Evolutionary conservation across 2,329 filamentous ascomycete genomes (phyloP).

Genomic region (Alternaria ethzedia): DNA sequence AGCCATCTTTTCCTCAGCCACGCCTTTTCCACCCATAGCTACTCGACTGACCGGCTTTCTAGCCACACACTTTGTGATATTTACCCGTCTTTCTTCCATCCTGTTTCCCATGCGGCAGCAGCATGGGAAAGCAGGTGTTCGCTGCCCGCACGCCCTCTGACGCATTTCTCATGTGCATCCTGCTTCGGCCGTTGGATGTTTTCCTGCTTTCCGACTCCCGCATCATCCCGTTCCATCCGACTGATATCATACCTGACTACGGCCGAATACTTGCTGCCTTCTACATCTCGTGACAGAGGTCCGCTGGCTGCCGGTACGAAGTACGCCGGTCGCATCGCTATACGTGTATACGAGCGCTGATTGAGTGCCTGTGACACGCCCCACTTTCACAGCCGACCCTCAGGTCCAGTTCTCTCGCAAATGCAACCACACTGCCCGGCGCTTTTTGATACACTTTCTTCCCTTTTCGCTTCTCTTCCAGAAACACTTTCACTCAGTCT

Average conservation of each 20-base stretch:
- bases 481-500: neutral
- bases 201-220: neutral
- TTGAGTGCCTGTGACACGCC: neutral
- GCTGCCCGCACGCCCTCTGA: neutral
- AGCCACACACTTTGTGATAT: neutral
- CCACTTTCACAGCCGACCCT: neutral
- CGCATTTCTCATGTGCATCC: neutral
- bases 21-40: neutral
- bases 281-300: neutral
- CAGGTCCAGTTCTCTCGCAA: neutral
- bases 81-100: neutral
- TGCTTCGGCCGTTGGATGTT: neutral
- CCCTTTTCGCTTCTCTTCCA: neutral
- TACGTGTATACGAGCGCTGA: neutral
- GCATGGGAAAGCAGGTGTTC: neutral
- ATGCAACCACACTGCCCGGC: neutral
- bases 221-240: neutral
- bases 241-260: neutral
- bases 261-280: neutral
- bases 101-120: neutral
- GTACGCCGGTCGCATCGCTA: neutral
- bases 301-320: neutral
- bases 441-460: neutral
- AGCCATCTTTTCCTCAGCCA: constrained; percentile 13
- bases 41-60: neutral